phyloP scores from a whole-genome alignment of 495 filamentous ascomycete species.

The Aspergillus cristatus region DNA sequence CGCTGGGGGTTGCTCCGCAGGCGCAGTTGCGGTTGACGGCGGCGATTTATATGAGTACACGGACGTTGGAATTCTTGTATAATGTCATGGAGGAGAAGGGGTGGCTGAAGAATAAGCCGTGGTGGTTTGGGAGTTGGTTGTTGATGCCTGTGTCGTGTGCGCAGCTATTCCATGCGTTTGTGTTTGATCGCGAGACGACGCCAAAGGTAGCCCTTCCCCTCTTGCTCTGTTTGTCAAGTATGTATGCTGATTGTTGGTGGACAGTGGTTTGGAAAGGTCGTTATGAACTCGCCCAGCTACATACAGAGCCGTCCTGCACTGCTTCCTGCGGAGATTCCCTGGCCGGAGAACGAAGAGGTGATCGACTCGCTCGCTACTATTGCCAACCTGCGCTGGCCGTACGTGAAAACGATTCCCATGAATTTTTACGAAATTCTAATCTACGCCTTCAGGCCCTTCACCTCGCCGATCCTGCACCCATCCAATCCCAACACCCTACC shows the following conservation, averaged over 20 bases:
- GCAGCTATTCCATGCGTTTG: slow-evolving; percentile 81
- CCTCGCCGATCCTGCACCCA: slow-evolving; percentile 83
- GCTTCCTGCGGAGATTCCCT: slow-evolving; percentile 56
- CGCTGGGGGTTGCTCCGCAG: slow-evolving; percentile 67
- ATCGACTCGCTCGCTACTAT: slow-evolving; percentile 75
- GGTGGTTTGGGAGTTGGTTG: slow-evolving; percentile 97
- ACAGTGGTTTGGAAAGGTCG: slow-evolving; percentile 60
- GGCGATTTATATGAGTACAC: slow-evolving; percentile 67
- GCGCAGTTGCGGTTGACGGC: slow-evolving; percentile 70
- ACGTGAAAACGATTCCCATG: slow-evolving; percentile 21
- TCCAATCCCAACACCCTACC: slow-evolving; percentile 54
- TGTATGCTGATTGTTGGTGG: slow-evolving; percentile 10
- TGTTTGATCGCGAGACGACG: slow-evolving; percentile 88
- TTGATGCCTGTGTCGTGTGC: slow-evolving; percentile 86
- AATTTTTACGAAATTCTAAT: not conserved
- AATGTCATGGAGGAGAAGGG: slow-evolving; percentile 75
- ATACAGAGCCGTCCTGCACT: slow-evolving; percentile 61
- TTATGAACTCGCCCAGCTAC: slow-evolving; percentile 69
- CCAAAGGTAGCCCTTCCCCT: slow-evolving; percentile 42
- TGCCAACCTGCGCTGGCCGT: slow-evolving; percentile 78
- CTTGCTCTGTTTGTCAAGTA: not conserved
- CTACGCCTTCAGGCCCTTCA: slow-evolving; percentile 33
- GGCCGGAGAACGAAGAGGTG: slow-evolving; percentile 69
- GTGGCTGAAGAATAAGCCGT: slow-evolving; percentile 62
- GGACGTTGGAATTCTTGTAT: slow-evolving; percentile 78